A percentile compares a stretch with the other conserved stretches of the same genome.
Conservation (phyloP, 352 stramenopile species). For the Globisporangium orthogonon region DNA sequence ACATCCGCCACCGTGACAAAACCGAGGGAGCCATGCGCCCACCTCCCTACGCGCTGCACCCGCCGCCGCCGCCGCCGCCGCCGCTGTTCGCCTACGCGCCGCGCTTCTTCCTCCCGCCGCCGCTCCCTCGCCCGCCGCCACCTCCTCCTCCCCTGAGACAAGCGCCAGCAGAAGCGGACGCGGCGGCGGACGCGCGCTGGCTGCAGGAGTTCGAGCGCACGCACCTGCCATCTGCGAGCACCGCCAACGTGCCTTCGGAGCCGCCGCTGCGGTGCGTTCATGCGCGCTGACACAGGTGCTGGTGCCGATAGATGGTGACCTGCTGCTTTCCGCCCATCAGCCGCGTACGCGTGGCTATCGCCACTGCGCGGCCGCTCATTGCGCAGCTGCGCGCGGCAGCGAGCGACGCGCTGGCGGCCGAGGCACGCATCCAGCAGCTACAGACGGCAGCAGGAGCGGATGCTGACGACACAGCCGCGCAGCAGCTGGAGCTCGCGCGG, state of each 20-base stretch:
- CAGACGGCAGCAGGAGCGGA: not conserved
- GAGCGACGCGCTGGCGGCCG: slow-evolving; percentile 12
- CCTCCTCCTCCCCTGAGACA: not conserved
- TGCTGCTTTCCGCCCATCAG: not conserved
- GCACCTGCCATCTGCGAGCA: not conserved
- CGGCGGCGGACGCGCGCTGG: slow-evolving; percentile 6
- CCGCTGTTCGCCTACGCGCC: not conserved
- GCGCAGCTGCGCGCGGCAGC: slow-evolving; percentile 16
- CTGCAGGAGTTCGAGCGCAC: slow-evolving; percentile 8
- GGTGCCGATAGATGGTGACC: not conserved
- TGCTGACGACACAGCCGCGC: not conserved
- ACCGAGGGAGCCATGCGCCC: not conserved
- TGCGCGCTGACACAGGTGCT: too few species aligned
- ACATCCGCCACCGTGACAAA: not conserved
- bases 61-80: slow-evolving; percentile 3
- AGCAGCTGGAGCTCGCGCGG: slow-evolving; percentile 14
- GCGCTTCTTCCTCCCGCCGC: not conserved
- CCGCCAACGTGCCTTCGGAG: not conserved
- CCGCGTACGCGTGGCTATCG: slow-evolving; percentile 5
- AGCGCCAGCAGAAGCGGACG: too few species aligned
- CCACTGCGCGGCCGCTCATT: slow-evolving; percentile 4
- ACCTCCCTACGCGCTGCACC: not conserved
- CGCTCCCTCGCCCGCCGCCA: not conserved
- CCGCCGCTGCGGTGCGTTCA: not conserved
- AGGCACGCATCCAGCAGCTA: slow-evolving; percentile 7